Evolutionary conservation across 1,284 basidiomycete species (phyloP).

Genomic region (Agaricales sp.): DNA sequence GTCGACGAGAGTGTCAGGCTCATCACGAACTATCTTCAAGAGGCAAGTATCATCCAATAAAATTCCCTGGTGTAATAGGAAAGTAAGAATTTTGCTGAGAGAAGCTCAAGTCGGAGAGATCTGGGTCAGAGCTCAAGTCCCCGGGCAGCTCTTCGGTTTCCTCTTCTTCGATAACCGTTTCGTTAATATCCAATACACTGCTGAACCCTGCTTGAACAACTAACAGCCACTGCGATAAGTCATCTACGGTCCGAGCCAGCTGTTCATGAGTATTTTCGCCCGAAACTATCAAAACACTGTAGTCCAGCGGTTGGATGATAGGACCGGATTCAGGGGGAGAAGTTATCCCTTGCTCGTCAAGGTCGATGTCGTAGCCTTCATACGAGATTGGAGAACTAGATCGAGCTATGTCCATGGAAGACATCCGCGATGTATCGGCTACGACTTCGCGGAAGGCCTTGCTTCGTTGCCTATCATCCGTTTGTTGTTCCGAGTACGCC

Average conservation of each 20-base stretch:
- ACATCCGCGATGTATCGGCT: conserved; percentile 9
- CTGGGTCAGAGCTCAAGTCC: no score
- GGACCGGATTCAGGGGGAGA: conserved; percentile 22
- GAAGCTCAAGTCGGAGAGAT: neutral
- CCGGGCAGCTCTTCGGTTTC: conserved; percentile 33
- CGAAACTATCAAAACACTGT: conserved; percentile 40
- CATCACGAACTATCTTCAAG: conserved; percentile 76
- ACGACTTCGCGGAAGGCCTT: conserved; percentile 5
- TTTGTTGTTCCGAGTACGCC: conserved; percentile 16
- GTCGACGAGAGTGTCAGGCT: conserved; percentile 74
- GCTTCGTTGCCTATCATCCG: no score
- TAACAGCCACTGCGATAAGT: conserved; percentile 74
- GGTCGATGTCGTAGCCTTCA: conserved; percentile 11
- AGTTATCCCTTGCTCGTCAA: conserved; percentile 8
- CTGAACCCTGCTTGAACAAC: conserved; percentile 65
- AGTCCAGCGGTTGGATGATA: conserved; percentile 57
- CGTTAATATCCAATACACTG: conserved; percentile 46
- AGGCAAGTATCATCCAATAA: conserved; percentile 50
- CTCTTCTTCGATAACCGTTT: conserved; percentile 43
- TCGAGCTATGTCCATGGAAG: conserved; percentile 11
- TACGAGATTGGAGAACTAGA: conserved; percentile 10
- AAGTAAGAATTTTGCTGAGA: neutral
- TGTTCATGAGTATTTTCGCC: conserved; percentile 61
- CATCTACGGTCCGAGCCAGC: conserved; percentile 69
- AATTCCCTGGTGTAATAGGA: conserved; percentile 26